Percentiles rank a stretch among this genome's conserved stretches.
phyloP scores from a whole-genome alignment of 345 rosid genomes.

The Hibiscus syriacus region DNA sequence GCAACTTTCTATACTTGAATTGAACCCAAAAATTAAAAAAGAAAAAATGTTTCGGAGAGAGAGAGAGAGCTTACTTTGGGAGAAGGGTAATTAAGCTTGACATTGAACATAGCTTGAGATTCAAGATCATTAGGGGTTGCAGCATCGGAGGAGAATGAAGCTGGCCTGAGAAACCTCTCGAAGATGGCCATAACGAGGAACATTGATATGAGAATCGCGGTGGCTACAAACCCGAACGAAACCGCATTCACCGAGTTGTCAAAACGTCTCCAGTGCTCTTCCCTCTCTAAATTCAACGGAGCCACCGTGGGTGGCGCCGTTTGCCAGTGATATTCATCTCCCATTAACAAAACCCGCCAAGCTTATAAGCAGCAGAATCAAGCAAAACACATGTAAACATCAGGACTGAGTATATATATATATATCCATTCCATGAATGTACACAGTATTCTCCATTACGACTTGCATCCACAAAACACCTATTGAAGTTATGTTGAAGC shows the following conservation, averaged over 20 bases:
- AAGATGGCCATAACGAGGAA: conserved; percentile 79
- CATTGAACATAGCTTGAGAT: conserved; percentile 28
- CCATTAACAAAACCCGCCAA: conserved; percentile 6
- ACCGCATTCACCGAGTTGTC: conserved; percentile 82
- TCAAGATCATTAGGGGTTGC: conserved; percentile 34
- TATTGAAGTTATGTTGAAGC: not conserved
- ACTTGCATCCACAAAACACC: not conserved
- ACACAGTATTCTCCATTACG: not conserved
- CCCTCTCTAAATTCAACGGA: conserved; percentile 25
- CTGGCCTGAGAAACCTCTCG: conserved; percentile 58
- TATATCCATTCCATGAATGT: not conserved
- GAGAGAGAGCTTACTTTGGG: conserved; percentile 43
- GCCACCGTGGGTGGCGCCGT: conserved; percentile 20
- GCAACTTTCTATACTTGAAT: not conserved
- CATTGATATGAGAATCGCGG: conserved; percentile 75
- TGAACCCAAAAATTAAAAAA: too few relatives aligned
- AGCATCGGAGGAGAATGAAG: conserved; percentile 21
- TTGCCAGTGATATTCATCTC: conserved; percentile 16
- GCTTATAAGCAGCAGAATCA: not conserved
- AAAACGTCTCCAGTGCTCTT: conserved; percentile 51
- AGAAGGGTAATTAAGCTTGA: conserved; percentile 40
- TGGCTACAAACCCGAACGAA: conserved; percentile 78
- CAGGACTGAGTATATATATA: not conserved
- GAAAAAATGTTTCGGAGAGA: not conserved
- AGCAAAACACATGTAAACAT: not conserved